Evolutionary conservation across 2,329 filamentous ascomycete species (phyloP).

Genomic region (Acrocalymma vagum): DNA sequence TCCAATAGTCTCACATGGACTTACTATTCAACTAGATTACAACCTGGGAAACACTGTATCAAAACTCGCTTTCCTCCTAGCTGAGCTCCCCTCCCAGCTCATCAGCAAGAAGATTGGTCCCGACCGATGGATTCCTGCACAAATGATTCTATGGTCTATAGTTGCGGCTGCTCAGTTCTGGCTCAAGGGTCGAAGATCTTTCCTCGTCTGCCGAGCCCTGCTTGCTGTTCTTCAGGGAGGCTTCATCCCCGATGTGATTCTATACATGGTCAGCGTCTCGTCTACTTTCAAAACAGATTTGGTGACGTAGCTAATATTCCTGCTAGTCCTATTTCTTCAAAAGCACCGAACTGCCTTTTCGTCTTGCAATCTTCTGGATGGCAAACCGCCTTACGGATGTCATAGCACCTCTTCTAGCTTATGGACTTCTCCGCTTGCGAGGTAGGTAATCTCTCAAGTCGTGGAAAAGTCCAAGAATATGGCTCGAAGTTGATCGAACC

Average conservation of each 20-base stretch:
- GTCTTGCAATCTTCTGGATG: constrained; percentile 53
- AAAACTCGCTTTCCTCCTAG: constrained; percentile 79
- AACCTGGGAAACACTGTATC: constrained; percentile 61
- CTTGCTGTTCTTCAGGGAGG: constrained; percentile 51
- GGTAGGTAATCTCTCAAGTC: too few relatives aligned
- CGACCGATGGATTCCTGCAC: constrained; percentile 49
- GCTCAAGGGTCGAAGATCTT: constrained; percentile 55
- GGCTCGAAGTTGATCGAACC: too few relatives aligned
- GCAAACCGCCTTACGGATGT: constrained; percentile 42
- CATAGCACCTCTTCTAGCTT: constrained; percentile 45
- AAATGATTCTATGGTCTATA: constrained; percentile 52
- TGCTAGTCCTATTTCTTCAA: constrained; percentile 72
- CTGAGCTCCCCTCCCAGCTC: constrained; percentile 53
- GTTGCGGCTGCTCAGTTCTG: constrained; percentile 72
- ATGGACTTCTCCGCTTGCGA: constrained; percentile 49
- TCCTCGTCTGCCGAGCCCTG: constrained; percentile 47
- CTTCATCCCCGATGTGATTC: constrained; percentile 68
- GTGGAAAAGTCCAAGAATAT: too few relatives aligned
- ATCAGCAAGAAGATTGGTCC: constrained; percentile 52
- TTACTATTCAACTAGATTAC: constrained; percentile 20
- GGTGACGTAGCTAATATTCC: too few relatives aligned
- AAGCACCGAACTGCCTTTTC: constrained; percentile 47
- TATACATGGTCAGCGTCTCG: constrained; percentile 62
- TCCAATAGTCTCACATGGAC: background rate
- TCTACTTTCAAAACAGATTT: background rate